These are phyloP conservation scores for Monilinia polystroma DNA, from an alignment of 2,329 filamentous ascomycete species.

Conservation along the genomic window DNA sequence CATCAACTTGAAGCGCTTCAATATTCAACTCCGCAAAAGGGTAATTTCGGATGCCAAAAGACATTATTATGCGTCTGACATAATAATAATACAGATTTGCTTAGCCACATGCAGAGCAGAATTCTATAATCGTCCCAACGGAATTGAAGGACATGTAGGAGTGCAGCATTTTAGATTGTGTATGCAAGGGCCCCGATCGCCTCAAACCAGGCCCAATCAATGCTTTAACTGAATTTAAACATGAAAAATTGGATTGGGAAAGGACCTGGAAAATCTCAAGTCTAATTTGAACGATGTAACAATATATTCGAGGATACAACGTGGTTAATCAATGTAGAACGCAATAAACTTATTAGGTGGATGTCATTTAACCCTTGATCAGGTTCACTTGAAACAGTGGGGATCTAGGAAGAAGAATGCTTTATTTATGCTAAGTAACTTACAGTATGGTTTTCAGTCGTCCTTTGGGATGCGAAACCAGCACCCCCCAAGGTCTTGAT, in stretches of 20 bases:
- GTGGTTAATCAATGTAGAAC: background rate
- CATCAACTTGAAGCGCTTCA: background rate
- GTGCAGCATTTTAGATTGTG: slow-evolving; percentile 1
- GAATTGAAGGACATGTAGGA: background rate
- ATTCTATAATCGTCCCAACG: background rate
- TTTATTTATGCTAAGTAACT: background rate
- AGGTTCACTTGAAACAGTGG: background rate
- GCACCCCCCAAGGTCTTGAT: slow-evolving; percentile 74
- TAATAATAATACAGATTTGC: slow-evolving; percentile 2
- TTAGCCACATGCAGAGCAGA: background rate
- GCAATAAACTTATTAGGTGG: background rate
- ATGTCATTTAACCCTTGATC: background rate
- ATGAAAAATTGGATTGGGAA: background rate
- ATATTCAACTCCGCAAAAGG: background rate
- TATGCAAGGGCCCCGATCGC: background rate
- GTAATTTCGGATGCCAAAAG: background rate
- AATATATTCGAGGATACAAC: background rate
- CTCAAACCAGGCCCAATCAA: background rate
- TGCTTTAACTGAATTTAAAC: background rate
- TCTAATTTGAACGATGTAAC: background rate
- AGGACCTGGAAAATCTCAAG: background rate
- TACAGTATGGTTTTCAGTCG: slow-evolving; percentile 49
- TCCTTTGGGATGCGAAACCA: slow-evolving; percentile 78
- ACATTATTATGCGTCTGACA: slow-evolving; percentile 3
- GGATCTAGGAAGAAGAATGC: background rate